A percentile compares a stretch with the other conserved stretches of the same genome.
These are phyloP conservation scores for Haplosporangium sp. DNA, from an alignment of 371 early-diverging fungal genomes.

Conservation along the genomic window DNA sequence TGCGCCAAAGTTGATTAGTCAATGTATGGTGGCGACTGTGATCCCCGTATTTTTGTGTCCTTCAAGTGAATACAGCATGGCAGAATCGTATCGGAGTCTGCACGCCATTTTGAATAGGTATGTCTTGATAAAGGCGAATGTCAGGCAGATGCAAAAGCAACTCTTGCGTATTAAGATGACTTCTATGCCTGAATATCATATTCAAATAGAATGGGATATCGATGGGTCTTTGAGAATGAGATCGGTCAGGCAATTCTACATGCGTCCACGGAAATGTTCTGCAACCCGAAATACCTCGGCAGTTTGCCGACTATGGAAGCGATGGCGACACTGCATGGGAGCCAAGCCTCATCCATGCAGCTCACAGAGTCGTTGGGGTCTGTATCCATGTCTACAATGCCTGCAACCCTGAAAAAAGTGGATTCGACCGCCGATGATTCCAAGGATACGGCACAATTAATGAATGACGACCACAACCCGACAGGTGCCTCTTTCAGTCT, in stretches of 20 bases:
- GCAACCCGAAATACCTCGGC: slow-evolving; percentile 42
- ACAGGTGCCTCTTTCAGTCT: slow-evolving; percentile 12
- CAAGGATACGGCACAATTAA: neutral
- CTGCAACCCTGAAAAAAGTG: slow-evolving; percentile 1
- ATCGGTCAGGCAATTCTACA: slow-evolving; percentile 35
- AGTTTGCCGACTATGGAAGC: slow-evolving; percentile 17
- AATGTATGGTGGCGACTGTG: slow-evolving; percentile 25
- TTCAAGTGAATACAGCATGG: neutral
- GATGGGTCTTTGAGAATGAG: slow-evolving; percentile 46
- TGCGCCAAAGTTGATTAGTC: neutral
- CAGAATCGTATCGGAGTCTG: slow-evolving; percentile 6
- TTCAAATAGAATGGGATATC: slow-evolving; percentile 33
- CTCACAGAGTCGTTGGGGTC: neutral
- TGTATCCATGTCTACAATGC: neutral
- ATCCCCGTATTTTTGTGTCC: slow-evolving; percentile 35
- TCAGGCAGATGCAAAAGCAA: too few relatives aligned
- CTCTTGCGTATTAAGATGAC: neutral
- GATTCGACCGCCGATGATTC: neutral
- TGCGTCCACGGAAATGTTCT: slow-evolving; percentile 37
- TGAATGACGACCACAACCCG: slow-evolving; percentile 10
- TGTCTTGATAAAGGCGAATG: neutral
- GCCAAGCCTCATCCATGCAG: slow-evolving; percentile 4
- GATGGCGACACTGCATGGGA: slow-evolving; percentile 18
- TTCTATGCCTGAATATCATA: neutral
- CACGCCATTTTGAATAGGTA: slow-evolving; percentile 31